Conservation (phyloP, 352 stramenopile species). For the Pythium apleroticum region DNA sequence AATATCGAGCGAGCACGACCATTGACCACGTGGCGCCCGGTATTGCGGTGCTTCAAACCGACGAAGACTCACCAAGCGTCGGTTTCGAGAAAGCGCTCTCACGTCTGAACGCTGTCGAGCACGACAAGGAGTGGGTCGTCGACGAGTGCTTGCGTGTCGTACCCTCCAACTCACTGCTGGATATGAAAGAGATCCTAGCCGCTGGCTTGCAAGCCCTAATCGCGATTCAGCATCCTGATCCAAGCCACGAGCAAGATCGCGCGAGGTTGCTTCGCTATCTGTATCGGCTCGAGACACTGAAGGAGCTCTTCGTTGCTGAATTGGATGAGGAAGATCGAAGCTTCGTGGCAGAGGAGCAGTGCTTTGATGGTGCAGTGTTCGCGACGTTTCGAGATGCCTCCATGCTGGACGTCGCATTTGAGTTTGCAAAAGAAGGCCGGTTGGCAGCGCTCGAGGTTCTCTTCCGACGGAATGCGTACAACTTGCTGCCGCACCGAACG, state of each 20-base stretch:
- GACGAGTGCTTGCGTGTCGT: conserved; percentile 43
- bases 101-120: conserved; percentile 38
- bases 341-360: conserved; percentile 24
- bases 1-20: conserved; percentile 30
- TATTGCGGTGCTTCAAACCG: conserved; percentile 8
- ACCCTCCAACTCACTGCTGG: conserved; percentile 35
- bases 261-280: conserved; percentile 19
- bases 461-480: conserved; percentile 50
- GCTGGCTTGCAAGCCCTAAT: conserved; percentile 37
- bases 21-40: conserved; percentile 10
- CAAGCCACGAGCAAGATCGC: conserved; percentile 2
- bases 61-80: neutral
- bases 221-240: neutral
- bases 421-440: conserved; percentile 53
- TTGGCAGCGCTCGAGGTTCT: conserved; percentile 44
- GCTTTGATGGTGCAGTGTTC: conserved; percentile 48
- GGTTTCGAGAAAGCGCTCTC: conserved; percentile 32
- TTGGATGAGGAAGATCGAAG: conserved; percentile 16
- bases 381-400: conserved; percentile 31
- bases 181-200: conserved; percentile 68
- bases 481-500: conserved; percentile 47
- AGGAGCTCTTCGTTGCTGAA: conserved; percentile 21
- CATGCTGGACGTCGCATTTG: conserved; percentile 38
- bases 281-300: conserved; percentile 30
- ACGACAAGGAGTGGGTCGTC: conserved; percentile 53